Conservation (phyloP, 2,329 filamentous ascomycete genomes). For the Basipetospora chlamydospora region DNA sequence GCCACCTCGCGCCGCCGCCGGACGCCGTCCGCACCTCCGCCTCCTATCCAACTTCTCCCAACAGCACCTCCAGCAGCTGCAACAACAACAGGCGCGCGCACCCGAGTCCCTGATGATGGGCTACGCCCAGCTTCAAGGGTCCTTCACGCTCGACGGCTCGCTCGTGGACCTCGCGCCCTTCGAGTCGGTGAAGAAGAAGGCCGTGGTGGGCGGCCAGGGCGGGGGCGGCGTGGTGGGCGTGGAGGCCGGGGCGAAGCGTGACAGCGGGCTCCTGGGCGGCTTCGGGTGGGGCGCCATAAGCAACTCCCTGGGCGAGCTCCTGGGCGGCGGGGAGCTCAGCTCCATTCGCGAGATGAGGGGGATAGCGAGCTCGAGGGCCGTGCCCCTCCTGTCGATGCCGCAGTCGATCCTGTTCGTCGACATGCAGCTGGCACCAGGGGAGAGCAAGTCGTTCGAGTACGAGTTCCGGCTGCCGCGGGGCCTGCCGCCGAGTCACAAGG, state of each 20-base stretch:
- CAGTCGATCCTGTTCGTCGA: slow-evolving; percentile 96
- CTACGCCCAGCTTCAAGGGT: slow-evolving; percentile 85
- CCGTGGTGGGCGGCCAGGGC: slow-evolving; percentile 73
- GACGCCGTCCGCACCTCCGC: slow-evolving; percentile 29
- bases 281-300: slow-evolving; percentile 83
- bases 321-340: slow-evolving; percentile 78
- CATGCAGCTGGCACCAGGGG: slow-evolving; percentile 70
- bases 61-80: slow-evolving; percentile 9
- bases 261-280: slow-evolving; percentile 66
- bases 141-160: slow-evolving; percentile 82
- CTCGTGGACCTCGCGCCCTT: slow-evolving; percentile 80
- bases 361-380: slow-evolving; percentile 68
- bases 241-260: slow-evolving; percentile 56
- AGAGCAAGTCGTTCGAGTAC: slow-evolving; percentile 79
- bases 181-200: slow-evolving; percentile 91
- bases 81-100: slow-evolving; percentile 22
- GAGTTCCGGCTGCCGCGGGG: slow-evolving; percentile 74
- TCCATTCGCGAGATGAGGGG: slow-evolving; percentile 93
- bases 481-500: slow-evolving; percentile 79
- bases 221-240: slow-evolving; percentile 78
- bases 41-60: slow-evolving; percentile 28
- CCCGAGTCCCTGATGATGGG: slow-evolving; percentile 94
- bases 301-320: slow-evolving; percentile 71
- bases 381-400: slow-evolving; percentile 85
- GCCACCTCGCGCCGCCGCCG: slow-evolving; percentile 10